Percentiles rank a stretch among this genome's conserved stretches.
phyloP scores from a whole-genome alignment of 2,329 filamentous ascomycete species.

The Colletotrichum eleusines region DNA sequence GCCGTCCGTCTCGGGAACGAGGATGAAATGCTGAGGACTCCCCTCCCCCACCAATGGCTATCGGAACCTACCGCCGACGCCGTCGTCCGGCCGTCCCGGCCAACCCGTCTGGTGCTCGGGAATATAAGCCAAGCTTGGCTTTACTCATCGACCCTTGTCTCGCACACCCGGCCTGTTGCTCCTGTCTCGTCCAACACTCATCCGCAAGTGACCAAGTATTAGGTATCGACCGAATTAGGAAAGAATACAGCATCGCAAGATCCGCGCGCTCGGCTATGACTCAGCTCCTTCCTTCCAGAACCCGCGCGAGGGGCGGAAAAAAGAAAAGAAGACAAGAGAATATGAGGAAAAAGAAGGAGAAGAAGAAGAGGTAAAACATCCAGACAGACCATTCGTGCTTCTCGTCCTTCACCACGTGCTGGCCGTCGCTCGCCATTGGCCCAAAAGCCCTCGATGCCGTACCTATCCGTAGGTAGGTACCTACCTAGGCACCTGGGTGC shows the following conservation, averaged over 20 bases:
- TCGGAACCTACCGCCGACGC: background rate
- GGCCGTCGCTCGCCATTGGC: constrained; percentile 24
- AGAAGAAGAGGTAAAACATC: background rate
- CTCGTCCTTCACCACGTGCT: constrained; percentile 24
- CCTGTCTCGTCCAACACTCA: background rate
- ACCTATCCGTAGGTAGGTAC: too few species aligned
- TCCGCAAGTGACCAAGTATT: background rate
- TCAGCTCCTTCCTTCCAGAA: background rate
- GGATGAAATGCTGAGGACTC: background rate
- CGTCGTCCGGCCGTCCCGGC: constrained; percentile 3
- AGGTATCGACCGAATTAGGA: background rate
- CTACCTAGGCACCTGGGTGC: too few species aligned
- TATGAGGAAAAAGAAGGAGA: too few species aligned
- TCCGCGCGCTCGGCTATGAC: constrained; percentile 1
- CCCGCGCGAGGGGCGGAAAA: background rate
- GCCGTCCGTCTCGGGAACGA: background rate
- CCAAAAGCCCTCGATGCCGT: background rate
- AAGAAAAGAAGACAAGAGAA: too few species aligned
- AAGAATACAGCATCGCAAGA: background rate
- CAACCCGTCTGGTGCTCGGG: background rate
- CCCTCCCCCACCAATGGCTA: background rate
- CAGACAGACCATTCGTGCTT: constrained; percentile 14
- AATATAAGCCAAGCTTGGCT: background rate
- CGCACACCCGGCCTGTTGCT: too few species aligned
- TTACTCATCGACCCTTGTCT: background rate